Percentiles rank a stretch among this genome's conserved stretches.
phyloP scores from a whole-genome alignment of 441 rosid genomes.

The Corymbia calophylla region DNA sequence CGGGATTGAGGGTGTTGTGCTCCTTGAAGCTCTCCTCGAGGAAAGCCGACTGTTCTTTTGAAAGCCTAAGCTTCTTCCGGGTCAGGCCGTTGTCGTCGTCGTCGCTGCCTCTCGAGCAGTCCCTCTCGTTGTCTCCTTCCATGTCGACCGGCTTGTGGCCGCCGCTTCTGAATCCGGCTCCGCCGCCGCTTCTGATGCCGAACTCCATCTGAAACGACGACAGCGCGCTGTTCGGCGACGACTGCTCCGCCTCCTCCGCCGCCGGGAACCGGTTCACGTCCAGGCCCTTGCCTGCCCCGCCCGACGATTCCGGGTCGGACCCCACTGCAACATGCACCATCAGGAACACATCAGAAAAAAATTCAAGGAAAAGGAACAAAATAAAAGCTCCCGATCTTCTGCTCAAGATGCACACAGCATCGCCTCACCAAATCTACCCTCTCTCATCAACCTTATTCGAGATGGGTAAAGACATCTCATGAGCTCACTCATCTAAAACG shows the following conservation, averaged over 20 bases:
- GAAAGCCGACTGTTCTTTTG: conserved; percentile 90
- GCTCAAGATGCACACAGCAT: background rate
- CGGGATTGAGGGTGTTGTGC: conserved; percentile 92
- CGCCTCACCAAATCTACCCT: background rate
- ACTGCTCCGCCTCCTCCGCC: conserved; percentile 37
- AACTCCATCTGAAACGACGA: conserved; percentile 81
- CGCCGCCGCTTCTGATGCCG: conserved; percentile 30
- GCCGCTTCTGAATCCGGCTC: conserved; percentile 17
- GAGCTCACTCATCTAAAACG: background rate
- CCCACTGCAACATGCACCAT: conserved; percentile 9
- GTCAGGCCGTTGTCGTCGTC: conserved; percentile 76
- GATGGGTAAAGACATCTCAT: background rate
- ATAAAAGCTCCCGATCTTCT: background rate
- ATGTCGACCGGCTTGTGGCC: conserved; percentile 39
- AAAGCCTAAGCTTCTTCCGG: conserved; percentile 87
- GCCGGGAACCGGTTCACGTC: conserved; percentile 43
- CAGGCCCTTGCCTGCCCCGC: conserved; percentile 23
- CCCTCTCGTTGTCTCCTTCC: conserved; percentile 49
- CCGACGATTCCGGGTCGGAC: conserved; percentile 28
- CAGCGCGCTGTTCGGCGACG: conserved; percentile 63
- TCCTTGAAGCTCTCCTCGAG: conserved; percentile 95
- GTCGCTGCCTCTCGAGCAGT: conserved; percentile 68
- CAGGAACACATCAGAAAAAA: background rate
- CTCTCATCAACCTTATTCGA: background rate
- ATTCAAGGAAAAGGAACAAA: background rate